A percentile compares a stretch with the other conserved stretches of the same genome.
phyloP scores from a whole-genome alignment of 2,329 filamentous ascomycete genomes.

The Cladosporium sp. region DNA sequence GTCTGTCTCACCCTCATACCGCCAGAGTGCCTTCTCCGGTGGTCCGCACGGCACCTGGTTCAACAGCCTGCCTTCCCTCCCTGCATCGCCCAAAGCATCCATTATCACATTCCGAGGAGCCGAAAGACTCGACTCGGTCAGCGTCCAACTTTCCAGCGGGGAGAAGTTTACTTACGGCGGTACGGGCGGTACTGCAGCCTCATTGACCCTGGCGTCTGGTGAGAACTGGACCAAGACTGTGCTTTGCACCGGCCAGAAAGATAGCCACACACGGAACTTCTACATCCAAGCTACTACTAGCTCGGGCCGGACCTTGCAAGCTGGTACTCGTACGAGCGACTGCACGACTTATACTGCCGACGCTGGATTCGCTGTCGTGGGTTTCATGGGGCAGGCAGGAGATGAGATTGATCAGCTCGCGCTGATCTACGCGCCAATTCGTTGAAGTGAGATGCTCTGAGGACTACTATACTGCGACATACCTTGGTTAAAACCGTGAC shows the following conservation, averaged over 20 bases:
- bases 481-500: too few relatives aligned
- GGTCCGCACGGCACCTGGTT: constrained; percentile 1
- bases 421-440: background rate
- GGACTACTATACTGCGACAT: too few relatives aligned
- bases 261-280: background rate
- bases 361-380: constrained; percentile 4
- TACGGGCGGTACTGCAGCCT: background rate
- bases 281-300: constrained; percentile 7
- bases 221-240: constrained; percentile 6
- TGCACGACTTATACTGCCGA: constrained; percentile 2
- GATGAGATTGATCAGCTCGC: constrained; percentile 4
- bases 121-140: constrained; percentile 5
- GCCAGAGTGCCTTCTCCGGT: constrained; percentile 6
- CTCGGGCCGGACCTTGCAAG: constrained; percentile 3
- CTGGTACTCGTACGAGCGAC: background rate
- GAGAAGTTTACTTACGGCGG: constrained; percentile 1
- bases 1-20: background rate
- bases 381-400: constrained; percentile 2
- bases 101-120: constrained; percentile 4
- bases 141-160: background rate
- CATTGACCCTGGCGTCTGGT: background rate
- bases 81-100: background rate
- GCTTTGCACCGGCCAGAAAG: background rate
- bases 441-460: background rate
- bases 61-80: background rate